A percentile compares a stretch with the other conserved stretches of the same genome.
Conservation (phyloP, 129 eudicot species). For the Logfia minima region DNA sequence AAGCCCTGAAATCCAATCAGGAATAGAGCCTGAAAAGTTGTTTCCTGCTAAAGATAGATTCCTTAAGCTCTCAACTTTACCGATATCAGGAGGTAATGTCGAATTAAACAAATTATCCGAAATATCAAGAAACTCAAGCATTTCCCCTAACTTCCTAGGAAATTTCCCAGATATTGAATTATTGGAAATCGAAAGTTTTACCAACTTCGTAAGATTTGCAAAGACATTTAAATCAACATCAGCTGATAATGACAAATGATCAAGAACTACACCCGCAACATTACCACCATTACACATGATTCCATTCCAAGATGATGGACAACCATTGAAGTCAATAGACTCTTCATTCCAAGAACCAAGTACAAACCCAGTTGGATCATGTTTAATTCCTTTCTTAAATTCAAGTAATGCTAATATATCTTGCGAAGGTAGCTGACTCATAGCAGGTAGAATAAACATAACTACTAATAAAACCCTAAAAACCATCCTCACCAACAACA, state of each 20-base stretch:
- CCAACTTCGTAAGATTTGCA: constrained; percentile 78
- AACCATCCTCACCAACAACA: constrained; percentile 46
- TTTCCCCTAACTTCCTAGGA: constrained; percentile 60
- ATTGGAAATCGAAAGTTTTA: constrained; percentile 81
- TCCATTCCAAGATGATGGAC: constrained; percentile 99
- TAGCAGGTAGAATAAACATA: constrained; percentile 36
- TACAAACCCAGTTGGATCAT: constrained; percentile 91
- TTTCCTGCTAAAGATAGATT: constrained; percentile 87
- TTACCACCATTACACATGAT: constrained; percentile 95
- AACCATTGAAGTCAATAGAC: constrained; percentile 96
- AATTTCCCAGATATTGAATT: constrained; percentile 74
- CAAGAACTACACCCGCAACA: constrained; percentile 94
- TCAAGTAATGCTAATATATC: constrained; percentile 85
- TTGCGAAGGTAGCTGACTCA: constrained; percentile 94
- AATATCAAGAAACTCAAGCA: constrained; percentile 73
- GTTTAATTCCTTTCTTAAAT: constrained; percentile 89
- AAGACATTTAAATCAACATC: constrained; percentile 76
- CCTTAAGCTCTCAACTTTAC: constrained; percentile 55
- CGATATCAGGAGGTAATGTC: constrained; percentile 62
- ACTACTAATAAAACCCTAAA: constrained; percentile 47
- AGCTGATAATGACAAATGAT: constrained; percentile 71
- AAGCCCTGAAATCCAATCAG: constrained; percentile 77
- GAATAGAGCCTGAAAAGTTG: constrained; percentile 71
- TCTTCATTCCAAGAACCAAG: constrained; percentile 95
- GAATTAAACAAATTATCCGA: constrained; percentile 72